Percentiles rank a stretch among this genome's conserved stretches.
These are phyloP conservation scores for Coniferiporia sulphurascens DNA, from an alignment of 1,284 basidiomycete species.

Conservation along the genomic window DNA sequence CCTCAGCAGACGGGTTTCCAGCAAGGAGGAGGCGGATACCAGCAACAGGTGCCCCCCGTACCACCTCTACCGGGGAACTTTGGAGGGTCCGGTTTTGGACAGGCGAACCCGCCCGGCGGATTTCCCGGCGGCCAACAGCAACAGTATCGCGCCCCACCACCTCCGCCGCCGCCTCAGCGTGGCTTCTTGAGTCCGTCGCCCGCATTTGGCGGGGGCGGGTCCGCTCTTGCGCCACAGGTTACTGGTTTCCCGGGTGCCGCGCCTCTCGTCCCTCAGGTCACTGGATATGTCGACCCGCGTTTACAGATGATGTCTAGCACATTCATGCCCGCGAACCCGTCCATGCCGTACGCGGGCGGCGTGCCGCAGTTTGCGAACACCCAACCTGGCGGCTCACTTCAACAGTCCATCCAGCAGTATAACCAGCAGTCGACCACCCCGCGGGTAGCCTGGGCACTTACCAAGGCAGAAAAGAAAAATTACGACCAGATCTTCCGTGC, in stretches of 20 bases:
- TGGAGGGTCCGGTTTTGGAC: constrained; percentile 32
- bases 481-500: constrained; percentile 97
- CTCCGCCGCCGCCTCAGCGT: constrained; percentile 35
- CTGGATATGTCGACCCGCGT: constrained; percentile 81
- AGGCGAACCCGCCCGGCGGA: constrained; percentile 21
- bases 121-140: constrained; percentile 37
- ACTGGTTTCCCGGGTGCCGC: constrained; percentile 52
- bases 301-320: constrained; percentile 81
- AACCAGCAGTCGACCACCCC: constrained; percentile 71
- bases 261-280: constrained; percentile 70
- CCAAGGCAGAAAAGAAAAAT: constrained; percentile 91
- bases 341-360: constrained; percentile 58
- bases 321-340: constrained; percentile 76
- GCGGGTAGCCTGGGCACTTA: constrained; percentile 85
- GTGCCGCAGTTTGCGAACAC: constrained; percentile 61
- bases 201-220: constrained; percentile 27
- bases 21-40: constrained; percentile 41
- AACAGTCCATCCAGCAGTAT: constrained; percentile 76
- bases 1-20: constrained; percentile 34
- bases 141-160: constrained; percentile 16
- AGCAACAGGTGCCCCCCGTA: constrained; percentile 54
- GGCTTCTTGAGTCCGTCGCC: constrained; percentile 47
- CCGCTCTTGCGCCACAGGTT: constrained; percentile 45
- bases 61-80: constrained; percentile 58
- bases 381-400: constrained; percentile 50